phyloP scores from a whole-genome alignment of 2,329 filamentous ascomycete genomes.

The Fusarium sambucinum region DNA sequence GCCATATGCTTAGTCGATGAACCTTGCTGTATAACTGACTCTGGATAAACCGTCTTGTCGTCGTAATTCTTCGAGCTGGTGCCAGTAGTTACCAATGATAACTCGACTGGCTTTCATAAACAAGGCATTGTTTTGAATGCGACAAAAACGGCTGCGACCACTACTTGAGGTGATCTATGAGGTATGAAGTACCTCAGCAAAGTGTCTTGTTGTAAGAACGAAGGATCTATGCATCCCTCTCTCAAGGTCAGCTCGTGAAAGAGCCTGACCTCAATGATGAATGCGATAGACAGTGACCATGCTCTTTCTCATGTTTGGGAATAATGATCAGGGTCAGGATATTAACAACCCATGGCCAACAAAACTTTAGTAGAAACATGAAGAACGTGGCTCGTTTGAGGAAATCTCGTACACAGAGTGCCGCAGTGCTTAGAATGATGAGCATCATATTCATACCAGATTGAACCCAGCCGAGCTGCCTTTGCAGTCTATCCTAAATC shows the following conservation, averaged over 20 bases:
- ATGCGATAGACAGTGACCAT: neutral
- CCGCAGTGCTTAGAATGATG: too few relatives aligned
- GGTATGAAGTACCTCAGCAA: too few relatives aligned
- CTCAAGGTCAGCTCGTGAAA: neutral
- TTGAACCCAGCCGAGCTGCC: neutral
- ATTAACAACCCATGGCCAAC: neutral
- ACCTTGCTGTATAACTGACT: neutral
- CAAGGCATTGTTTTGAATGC: neutral
- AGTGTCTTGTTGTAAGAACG: neutral
- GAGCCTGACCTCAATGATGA: neutral
- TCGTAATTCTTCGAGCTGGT: neutral
- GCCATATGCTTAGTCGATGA: neutral
- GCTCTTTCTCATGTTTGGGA: neutral
- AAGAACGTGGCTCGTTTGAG: neutral
- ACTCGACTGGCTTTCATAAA: neutral
- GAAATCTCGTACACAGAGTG: neutral
- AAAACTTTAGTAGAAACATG: too few relatives aligned
- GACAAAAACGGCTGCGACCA: rapidly evolving
- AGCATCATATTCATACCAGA: neutral
- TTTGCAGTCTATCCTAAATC: conserved; percentile 10
- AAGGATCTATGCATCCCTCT: neutral
- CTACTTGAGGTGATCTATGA: too few relatives aligned
- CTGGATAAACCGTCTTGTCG: neutral
- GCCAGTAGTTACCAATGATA: neutral
- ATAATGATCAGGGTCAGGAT: neutral